These are phyloP conservation scores for Ophiocordyceps camponoti-floridani DNA, from an alignment of 2,329 filamentous ascomycete genomes.

Conservation along the genomic window DNA sequence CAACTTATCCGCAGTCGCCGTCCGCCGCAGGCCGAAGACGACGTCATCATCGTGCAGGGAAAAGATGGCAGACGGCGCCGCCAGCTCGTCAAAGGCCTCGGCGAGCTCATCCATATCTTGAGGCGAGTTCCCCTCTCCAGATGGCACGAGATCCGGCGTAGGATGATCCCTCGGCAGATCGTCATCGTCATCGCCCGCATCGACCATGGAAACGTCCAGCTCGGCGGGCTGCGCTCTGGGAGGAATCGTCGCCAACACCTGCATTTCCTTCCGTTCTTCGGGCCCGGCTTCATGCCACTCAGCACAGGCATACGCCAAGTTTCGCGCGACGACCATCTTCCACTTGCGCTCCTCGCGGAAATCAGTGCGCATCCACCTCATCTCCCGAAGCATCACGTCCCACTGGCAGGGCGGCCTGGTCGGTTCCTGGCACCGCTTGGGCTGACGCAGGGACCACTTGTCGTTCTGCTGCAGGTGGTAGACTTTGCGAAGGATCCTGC, in stretches of 20 bases:
- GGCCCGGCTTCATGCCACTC: constrained; percentile 54
- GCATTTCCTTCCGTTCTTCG: constrained; percentile 47
- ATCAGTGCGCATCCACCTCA: constrained; percentile 97
- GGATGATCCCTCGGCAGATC: constrained; percentile 34
- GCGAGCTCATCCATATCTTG: constrained; percentile 20
- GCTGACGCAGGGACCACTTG: constrained; percentile 82
- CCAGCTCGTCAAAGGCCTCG: constrained; percentile 25
- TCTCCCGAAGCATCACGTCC: constrained; percentile 76
- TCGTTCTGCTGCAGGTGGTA: constrained; percentile 83
- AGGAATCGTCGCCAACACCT: constrained; percentile 41
- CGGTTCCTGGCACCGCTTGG: constrained; percentile 71
- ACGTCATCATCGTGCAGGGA: constrained; percentile 67
- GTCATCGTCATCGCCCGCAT: constrained; percentile 12
- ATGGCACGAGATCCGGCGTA: constrained; percentile 51
- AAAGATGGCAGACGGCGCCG: constrained; percentile 65
- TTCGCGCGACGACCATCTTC: constrained; percentile 69
- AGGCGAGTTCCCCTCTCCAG: constrained; percentile 41
- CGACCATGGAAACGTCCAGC: constrained; percentile 16
- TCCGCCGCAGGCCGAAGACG: constrained; percentile 59
- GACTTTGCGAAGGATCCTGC: constrained; percentile 67
- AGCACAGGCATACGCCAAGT: constrained; percentile 65
- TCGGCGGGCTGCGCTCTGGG: constrained; percentile 14
- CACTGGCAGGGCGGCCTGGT: constrained; percentile 59
- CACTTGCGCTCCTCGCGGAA: constrained; percentile 88
- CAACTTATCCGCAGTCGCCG: constrained; percentile 57